These are phyloP conservation scores for Termitomyces sp. DNA, from an alignment of 768 basidiomycete species.

Conservation along the genomic window DNA sequence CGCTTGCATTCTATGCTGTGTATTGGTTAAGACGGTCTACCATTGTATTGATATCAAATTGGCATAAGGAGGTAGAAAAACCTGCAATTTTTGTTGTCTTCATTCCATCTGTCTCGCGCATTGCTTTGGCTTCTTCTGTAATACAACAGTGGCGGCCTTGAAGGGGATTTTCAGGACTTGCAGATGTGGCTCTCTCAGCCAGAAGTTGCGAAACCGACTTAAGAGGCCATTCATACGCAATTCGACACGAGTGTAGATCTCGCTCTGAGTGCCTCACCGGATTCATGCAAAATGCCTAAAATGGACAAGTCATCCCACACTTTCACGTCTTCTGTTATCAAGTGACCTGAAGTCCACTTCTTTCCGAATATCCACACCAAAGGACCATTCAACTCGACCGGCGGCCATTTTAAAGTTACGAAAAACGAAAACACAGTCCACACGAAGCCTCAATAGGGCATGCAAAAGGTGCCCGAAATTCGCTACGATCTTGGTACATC, in stretches of 20 bases:
- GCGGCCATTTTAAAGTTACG: background rate
- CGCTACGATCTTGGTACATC: background rate
- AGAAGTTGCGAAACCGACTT: constrained; percentile 20
- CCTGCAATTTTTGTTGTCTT: constrained; percentile 65
- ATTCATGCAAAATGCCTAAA: background rate
- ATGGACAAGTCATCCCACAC: constrained; percentile 2
- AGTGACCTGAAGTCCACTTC: background rate
- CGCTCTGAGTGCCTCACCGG: background rate
- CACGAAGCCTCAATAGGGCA: background rate
- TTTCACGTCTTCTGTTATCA: background rate
- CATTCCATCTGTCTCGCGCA: constrained; percentile 57
- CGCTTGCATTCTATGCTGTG: constrained; percentile 64
- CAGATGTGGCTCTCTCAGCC: constrained; percentile 66
- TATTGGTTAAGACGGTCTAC: constrained; percentile 44
- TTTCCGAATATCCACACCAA: background rate
- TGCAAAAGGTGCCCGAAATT: background rate
- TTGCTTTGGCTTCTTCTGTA: constrained; percentile 74
- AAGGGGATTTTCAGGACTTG: constrained; percentile 61
- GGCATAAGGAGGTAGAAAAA: constrained; percentile 22
- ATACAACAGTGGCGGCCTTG: constrained; percentile 50
- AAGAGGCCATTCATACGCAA: constrained; percentile 10
- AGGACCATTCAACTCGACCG: background rate
- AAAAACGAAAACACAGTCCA: background rate
- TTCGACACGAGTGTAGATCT: background rate
- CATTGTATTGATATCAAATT: background rate